phyloP scores from a whole-genome alignment of 176 grass and related monocot genomes.

The Oryza punctata region DNA sequence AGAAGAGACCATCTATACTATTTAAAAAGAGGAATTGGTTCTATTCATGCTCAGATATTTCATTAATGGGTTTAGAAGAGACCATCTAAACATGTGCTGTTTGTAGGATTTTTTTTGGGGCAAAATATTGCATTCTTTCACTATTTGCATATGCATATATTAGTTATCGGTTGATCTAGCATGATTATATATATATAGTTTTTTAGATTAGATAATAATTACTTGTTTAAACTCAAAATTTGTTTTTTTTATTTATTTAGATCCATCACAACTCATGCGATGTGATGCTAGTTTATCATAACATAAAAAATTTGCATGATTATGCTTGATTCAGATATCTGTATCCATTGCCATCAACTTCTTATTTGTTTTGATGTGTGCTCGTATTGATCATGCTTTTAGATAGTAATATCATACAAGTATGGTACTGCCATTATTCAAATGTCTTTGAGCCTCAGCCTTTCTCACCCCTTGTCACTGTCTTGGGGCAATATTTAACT shows the following conservation, averaged over 20 bases:
- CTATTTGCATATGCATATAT: background rate
- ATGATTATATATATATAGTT: background rate
- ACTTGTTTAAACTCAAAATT: background rate
- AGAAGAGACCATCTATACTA: background rate
- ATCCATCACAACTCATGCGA: background rate
- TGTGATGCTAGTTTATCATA: background rate
- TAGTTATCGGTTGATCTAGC: background rate
- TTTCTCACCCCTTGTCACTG: background rate
- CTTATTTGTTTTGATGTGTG: background rate
- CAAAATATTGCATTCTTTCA: background rate
- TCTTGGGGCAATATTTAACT: background rate
- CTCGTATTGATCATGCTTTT: background rate
- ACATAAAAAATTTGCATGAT: background rate
- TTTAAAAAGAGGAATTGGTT: background rate
- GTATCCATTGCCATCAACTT: background rate
- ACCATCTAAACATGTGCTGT: background rate
- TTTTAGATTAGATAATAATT: background rate
- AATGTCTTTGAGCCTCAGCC: background rate
- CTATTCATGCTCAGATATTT: background rate
- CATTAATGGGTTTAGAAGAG: background rate
- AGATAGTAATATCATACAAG: background rate
- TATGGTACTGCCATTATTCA: background rate
- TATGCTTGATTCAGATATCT: conserved; percentile 17
- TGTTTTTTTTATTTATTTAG: background rate
- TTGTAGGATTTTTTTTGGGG: background rate